Percentiles rank a stretch among this genome's conserved stretches.
Evolutionary conservation across 148 eudicot genomes (phyloP).

Genomic region (Camellia granthamiana): DNA sequence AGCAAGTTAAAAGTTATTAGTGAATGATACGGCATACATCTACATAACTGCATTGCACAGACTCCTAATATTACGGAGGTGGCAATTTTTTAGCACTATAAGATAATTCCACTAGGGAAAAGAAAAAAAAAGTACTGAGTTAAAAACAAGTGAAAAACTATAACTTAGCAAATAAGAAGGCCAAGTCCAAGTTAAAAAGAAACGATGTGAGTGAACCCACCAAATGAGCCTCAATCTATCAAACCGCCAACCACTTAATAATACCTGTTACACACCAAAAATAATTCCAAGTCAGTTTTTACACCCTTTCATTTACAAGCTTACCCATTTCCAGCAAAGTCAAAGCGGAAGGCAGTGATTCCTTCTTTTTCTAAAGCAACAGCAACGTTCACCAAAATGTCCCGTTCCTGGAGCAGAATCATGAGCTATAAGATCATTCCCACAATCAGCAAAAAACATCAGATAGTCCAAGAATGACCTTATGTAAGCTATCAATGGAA

Average conservation of each 20-base stretch:
- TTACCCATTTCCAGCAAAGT: constrained; percentile 92
- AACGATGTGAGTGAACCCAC: background rate
- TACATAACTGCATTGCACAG: too few species aligned
- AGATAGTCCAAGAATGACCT: background rate
- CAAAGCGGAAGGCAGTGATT: constrained; percentile 78
- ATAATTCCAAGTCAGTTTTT: background rate
- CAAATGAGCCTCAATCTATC: background rate
- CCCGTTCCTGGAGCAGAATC: constrained; percentile 40
- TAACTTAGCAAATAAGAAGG: background rate
- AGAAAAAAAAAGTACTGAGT: background rate
- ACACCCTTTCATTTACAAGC: constrained; percentile 6
- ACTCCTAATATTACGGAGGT: background rate
- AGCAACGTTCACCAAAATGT: constrained; percentile 44
- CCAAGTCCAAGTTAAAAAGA: background rate
- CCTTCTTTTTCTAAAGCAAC: constrained; percentile 67
- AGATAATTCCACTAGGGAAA: background rate
- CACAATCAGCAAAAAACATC: background rate
- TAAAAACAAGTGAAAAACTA: background rate
- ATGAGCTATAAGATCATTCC: constrained; percentile 4
- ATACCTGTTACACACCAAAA: background rate
- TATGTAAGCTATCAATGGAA: background rate
- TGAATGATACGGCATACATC: background rate
- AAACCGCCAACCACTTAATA: background rate
- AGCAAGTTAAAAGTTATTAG: background rate
- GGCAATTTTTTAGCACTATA: background rate